phyloP scores from a whole-genome alignment of 768 basidiomycete genomes.

The Tulasnella sp. region DNA sequence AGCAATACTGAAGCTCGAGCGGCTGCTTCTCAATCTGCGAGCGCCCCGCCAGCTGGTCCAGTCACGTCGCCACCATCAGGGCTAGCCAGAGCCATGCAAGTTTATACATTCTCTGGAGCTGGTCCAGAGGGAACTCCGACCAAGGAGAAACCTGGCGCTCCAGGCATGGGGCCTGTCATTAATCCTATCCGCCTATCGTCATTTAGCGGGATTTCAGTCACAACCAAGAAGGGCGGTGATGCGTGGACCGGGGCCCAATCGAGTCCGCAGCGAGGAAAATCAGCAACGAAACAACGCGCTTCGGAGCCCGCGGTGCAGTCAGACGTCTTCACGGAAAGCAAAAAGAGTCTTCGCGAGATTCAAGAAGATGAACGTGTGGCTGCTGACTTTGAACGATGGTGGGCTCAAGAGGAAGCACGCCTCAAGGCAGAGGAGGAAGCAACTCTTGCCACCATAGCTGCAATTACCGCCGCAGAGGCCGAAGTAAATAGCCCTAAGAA shows the following conservation, averaged over 20 bases:
- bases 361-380: slow-evolving; percentile 83
- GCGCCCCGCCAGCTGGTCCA: slow-evolving; percentile 28
- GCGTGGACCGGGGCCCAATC: slow-evolving; percentile 64
- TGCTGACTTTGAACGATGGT: slow-evolving; percentile 83
- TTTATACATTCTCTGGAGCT: background rate
- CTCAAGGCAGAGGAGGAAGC: slow-evolving; percentile 48
- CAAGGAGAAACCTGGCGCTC: slow-evolving; percentile 25
- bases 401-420: slow-evolving; percentile 76
- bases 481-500: background rate
- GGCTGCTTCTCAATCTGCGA: slow-evolving; percentile 27
- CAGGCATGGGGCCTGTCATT: slow-evolving; percentile 61
- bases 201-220: slow-evolving; percentile 28
- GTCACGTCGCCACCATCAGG: slow-evolving; percentile 31
- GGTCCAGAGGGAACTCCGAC: slow-evolving; percentile 35
- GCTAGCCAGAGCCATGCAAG: slow-evolving; percentile 25
- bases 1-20: slow-evolving; percentile 23
- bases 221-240: slow-evolving; percentile 14
- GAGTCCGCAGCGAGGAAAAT: slow-evolving; percentile 28
- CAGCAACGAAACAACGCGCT: background rate
- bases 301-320: background rate
- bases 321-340: slow-evolving; percentile 44
- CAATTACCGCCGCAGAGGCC: background rate
- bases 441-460: background rate
- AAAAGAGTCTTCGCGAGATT: slow-evolving; percentile 70
- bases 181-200: slow-evolving; percentile 53